These are phyloP conservation scores for Entamoeba moshkovskii DNA, from an alignment of 208 protist genomes.

Conservation along the genomic window DNA sequence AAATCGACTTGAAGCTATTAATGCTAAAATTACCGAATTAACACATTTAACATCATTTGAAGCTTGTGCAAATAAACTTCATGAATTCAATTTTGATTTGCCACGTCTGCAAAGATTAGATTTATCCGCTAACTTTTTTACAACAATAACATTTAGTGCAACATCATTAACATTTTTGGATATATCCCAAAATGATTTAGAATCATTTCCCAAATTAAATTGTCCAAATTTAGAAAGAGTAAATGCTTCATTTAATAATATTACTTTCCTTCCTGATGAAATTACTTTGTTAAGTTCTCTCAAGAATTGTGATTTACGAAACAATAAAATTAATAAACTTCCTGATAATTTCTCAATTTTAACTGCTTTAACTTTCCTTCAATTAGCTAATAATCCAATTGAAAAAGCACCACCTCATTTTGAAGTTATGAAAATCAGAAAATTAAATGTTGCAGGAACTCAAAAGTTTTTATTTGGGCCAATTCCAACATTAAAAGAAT, in stretches of 20 bases:
- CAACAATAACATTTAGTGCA: neutral
- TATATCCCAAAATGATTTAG: neutral
- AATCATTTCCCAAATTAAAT: neutral
- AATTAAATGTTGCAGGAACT: neutral
- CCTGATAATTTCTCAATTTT: neutral
- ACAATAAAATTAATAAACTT: neutral
- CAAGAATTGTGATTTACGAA: neutral
- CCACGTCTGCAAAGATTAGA: neutral
- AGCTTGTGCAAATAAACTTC: neutral
- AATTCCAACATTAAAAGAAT: neutral
- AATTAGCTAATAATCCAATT: neutral
- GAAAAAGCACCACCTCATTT: neutral
- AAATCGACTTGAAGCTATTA: neutral
- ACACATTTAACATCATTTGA: neutral
- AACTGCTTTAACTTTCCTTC: neutral
- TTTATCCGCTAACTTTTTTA: neutral
- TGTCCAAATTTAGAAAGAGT: neutral
- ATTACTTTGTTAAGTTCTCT: neutral
- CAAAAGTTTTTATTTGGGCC: neutral
- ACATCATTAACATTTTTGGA: neutral
- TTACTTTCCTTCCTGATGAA: neutral
- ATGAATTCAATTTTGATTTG: neutral
- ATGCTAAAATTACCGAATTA: neutral
- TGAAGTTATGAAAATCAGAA: neutral
- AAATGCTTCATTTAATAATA: neutral